Conservation (phyloP, 768 basidiomycete species). For the Podaxis mareebaensis region DNA sequence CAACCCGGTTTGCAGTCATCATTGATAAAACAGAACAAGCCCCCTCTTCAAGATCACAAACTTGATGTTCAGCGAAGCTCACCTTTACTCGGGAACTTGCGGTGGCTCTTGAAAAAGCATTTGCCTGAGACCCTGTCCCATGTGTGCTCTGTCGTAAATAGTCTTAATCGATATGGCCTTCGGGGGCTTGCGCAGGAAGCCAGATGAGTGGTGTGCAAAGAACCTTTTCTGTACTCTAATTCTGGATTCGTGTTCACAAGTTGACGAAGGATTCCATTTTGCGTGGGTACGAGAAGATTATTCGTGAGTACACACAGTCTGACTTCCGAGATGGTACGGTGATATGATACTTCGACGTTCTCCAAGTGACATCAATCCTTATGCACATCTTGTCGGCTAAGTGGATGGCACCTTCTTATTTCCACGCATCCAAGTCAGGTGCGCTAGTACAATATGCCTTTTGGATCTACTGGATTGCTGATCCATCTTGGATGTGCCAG, state of each 20-base stretch:
- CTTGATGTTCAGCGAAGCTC: background rate
- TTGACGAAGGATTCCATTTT: background rate
- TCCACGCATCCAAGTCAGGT: background rate
- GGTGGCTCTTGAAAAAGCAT: background rate
- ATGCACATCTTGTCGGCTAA: no score
- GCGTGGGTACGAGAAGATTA: background rate
- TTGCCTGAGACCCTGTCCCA: background rate
- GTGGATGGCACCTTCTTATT: no score
- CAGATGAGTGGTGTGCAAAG: background rate
- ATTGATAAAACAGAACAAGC: constrained; percentile 3
- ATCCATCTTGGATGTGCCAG: background rate
- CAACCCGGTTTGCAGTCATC: background rate
- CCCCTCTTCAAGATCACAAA: constrained; percentile 3
- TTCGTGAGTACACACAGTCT: background rate
- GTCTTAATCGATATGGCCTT: background rate
- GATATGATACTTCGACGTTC: background rate
- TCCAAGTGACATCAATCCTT: background rate
- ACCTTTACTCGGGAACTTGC: constrained; percentile 12
- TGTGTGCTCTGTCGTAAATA: constrained; percentile 13
- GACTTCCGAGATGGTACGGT: background rate
- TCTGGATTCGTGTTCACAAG: background rate
- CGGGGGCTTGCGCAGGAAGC: background rate
- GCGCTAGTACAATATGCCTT: background rate
- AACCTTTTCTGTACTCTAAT: background rate
- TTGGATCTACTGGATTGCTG: background rate